phyloP scores from a whole-genome alignment of 2,329 filamentous ascomycete species.

The Curvularia eragrostidis region DNA sequence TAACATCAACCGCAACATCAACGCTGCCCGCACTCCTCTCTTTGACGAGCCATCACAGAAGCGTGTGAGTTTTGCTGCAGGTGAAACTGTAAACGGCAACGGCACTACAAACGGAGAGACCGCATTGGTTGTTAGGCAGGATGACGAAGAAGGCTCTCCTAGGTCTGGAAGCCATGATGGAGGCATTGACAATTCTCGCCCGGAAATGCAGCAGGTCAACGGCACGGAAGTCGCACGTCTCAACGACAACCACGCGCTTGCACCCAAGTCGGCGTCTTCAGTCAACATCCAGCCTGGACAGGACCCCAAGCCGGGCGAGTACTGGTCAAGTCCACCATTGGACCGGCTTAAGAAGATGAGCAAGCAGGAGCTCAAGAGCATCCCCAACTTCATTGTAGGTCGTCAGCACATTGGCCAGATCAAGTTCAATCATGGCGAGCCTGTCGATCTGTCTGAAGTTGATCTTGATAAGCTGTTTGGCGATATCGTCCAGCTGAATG shows the following conservation, averaged over 20 bases:
- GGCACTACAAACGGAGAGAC: slow-evolving; percentile 51
- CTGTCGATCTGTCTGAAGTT: slow-evolving; percentile 79
- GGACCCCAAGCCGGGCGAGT: slow-evolving; percentile 71
- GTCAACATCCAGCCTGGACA: slow-evolving; percentile 36
- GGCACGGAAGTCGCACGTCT: slow-evolving; percentile 81
- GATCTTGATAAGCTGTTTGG: slow-evolving; percentile 81
- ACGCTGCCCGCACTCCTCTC: slow-evolving; percentile 62
- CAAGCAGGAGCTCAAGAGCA: slow-evolving; percentile 75
- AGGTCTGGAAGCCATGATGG: slow-evolving; percentile 55
- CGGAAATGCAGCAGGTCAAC: slow-evolving; percentile 74
- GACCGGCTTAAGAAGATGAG: slow-evolving; percentile 81
- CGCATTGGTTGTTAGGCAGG: slow-evolving; percentile 60
- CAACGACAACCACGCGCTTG: slow-evolving; percentile 68
- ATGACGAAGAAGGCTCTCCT: slow-evolving; percentile 59
- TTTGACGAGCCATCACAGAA: slow-evolving; percentile 66
- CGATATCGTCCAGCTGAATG: slow-evolving; percentile 75
- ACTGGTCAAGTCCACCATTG: slow-evolving; percentile 83
- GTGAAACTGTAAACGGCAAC: slow-evolving; percentile 53
- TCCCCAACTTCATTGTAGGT: slow-evolving; percentile 80
- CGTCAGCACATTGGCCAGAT: slow-evolving; percentile 82
- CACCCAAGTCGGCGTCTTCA: slow-evolving; percentile 45
- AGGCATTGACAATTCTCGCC: slow-evolving; percentile 50
- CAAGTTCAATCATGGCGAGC: slow-evolving; percentile 65
- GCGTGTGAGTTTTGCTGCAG: slow-evolving; percentile 86
- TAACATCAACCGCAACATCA: slow-evolving; percentile 88